phyloP scores from a whole-genome alignment of 23 red algal genomes.

The Agarophyton chilense region DNA sequence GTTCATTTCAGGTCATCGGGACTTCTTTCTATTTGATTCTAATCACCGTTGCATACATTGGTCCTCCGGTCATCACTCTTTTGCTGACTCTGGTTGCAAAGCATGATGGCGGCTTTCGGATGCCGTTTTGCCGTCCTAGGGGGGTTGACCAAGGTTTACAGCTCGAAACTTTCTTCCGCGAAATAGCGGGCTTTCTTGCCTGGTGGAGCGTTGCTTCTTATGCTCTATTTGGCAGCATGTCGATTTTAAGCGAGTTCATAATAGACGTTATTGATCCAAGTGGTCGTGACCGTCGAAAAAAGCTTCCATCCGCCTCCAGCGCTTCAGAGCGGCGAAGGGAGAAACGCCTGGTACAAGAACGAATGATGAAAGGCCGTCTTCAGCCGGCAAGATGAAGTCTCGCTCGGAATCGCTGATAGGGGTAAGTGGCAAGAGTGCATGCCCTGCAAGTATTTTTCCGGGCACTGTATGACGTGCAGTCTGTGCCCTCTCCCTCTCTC shows the following conservation, averaged over 20 bases:
- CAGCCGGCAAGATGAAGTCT: neutral
- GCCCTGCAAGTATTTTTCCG: neutral
- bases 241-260: conserved; percentile 17
- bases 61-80: conserved; percentile 11
- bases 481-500: too few species aligned
- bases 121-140: neutral
- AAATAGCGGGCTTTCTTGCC: conserved; percentile 30
- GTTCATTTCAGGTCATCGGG: conserved; percentile 7
- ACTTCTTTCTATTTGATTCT: conserved; percentile 41
- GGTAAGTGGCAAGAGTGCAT: neutral
- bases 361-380: neutral
- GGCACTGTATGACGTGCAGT: neutral
- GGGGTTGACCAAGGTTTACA: neutral
- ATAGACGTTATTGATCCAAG: neutral
- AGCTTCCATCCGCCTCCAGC: conserved; percentile 1
- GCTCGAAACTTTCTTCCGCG: conserved; percentile 10
- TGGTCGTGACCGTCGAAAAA: neutral
- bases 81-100: conserved; percentile 34
- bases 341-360: conserved; percentile 47
- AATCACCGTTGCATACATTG: conserved; percentile 41
- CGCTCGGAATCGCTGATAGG: too few species aligned
- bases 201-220: conserved; percentile 47
- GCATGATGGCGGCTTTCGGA: conserved; percentile 39
- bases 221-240: conserved; percentile 11
- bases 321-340: conserved; percentile 40